Percentiles rank a stretch among this genome's conserved stretches.
phyloP scores from a whole-genome alignment of 164 flowering plant species.

The Annona cherimola region DNA sequence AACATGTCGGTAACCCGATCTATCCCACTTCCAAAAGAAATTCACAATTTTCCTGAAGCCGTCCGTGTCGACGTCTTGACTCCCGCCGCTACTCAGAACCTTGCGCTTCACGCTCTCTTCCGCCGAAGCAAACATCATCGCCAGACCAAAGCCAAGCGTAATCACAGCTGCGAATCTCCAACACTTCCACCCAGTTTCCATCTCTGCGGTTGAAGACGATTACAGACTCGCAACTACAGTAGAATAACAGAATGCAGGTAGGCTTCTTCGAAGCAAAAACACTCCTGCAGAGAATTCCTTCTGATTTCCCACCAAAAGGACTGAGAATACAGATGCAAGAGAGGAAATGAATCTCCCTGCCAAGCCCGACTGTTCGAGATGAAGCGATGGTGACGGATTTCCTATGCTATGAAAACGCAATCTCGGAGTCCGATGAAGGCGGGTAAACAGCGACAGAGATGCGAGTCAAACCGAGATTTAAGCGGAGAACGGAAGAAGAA shows the following conservation, averaged over 20 bases:
- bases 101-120: conserved; percentile 43
- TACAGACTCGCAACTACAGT: neutral
- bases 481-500: too few species aligned
- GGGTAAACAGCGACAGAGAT: too few species aligned
- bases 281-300: neutral
- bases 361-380: too few species aligned
- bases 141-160: conserved; percentile 37
- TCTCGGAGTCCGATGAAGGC: too few species aligned
- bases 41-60: conserved; percentile 29
- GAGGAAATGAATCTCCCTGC: neutral
- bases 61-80: conserved; percentile 16
- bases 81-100: conserved; percentile 16
- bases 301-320: neutral
- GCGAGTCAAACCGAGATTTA: too few species aligned
- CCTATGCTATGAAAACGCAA: too few species aligned
- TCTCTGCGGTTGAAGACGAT: conserved; percentile 34
- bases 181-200: conserved; percentile 35
- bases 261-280: neutral
- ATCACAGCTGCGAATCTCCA: conserved; percentile 34
- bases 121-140: conserved; percentile 58
- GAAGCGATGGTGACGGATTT: too few species aligned
- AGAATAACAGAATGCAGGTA: neutral
- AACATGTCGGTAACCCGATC: conserved; percentile 71
- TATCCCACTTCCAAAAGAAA: conserved; percentile 64
- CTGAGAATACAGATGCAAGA: neutral